Percentiles rank a stretch among this genome's conserved stretches.
Conservation (phyloP, 345 rosid species). For the Mercurialis annua region DNA sequence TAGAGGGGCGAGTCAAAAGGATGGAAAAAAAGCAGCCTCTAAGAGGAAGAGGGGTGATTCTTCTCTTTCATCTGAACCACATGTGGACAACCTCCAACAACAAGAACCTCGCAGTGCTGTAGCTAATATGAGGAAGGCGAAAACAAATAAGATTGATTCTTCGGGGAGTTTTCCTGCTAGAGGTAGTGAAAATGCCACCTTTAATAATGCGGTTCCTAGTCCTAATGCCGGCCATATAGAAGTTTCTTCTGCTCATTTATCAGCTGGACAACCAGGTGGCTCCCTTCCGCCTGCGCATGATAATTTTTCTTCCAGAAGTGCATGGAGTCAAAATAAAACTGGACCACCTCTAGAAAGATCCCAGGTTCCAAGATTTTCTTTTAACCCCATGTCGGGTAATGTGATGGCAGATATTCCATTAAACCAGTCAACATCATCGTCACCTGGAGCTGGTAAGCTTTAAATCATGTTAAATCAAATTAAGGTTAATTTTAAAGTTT, state of each 20-base stretch:
- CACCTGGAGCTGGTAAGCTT: constrained; percentile 41
- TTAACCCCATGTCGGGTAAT: constrained; percentile 36
- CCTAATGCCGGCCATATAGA: constrained; percentile 42
- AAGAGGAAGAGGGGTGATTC: constrained; percentile 86
- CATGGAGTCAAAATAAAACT: constrained; percentile 44
- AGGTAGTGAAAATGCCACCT: constrained; percentile 38
- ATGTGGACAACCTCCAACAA: constrained; percentile 50
- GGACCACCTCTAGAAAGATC: constrained; percentile 46
- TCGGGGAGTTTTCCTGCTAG: constrained; percentile 42
- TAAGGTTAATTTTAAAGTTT: no score
- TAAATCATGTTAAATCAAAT: background rate
- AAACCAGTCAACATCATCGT: constrained; percentile 37
- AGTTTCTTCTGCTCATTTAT: constrained; percentile 35
- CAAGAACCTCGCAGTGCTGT: constrained; percentile 38
- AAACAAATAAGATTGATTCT: constrained; percentile 58
- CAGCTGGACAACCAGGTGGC: constrained; percentile 40
- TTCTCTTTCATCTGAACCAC: constrained; percentile 46
- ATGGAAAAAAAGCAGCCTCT: constrained; percentile 48
- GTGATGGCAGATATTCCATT: constrained; percentile 31
- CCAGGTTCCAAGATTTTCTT: constrained; percentile 48
- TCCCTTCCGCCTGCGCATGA: constrained; percentile 35
- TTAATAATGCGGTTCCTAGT: constrained; percentile 30
- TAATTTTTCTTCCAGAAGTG: constrained; percentile 34
- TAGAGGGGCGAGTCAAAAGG: constrained; percentile 52
- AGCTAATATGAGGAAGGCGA: constrained; percentile 52